These are phyloP conservation scores for Annona squamosa DNA, from an alignment of 164 flowering plant genomes.

Conservation along the genomic window DNA sequence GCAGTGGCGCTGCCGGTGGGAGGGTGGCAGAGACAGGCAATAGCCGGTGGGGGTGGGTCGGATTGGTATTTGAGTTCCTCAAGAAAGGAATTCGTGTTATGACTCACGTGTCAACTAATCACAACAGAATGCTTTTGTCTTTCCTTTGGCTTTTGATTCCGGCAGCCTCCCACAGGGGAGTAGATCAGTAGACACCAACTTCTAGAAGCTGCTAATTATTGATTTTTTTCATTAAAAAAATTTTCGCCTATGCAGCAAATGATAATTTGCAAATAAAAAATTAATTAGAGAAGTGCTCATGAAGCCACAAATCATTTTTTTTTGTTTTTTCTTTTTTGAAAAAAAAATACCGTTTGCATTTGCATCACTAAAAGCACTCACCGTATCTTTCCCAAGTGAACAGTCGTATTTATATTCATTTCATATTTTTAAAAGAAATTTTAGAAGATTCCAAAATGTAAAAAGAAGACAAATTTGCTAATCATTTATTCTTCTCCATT, in stretches of 20 bases:
- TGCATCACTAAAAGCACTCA: too few species aligned
- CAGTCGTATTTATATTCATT: too few species aligned
- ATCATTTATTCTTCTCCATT: too few species aligned
- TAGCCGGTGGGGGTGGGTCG: background rate
- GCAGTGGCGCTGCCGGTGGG: background rate
- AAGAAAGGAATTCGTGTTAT: constrained; percentile 1
- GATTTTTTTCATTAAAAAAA: background rate
- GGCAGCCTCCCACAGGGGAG: background rate
- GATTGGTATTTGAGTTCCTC: background rate
- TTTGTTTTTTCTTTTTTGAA: too few species aligned
- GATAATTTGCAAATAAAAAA: background rate
- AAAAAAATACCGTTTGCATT: too few species aligned
- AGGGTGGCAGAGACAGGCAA: background rate
- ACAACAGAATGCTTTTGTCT: background rate
- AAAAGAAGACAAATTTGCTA: too few species aligned
- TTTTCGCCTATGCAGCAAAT: background rate
- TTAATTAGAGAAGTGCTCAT: too few species aligned
- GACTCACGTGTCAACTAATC: background rate
- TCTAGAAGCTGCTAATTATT: background rate
- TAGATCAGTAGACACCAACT: background rate
- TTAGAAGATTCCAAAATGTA: too few species aligned
- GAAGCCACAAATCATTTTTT: too few species aligned
- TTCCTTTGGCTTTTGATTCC: background rate
- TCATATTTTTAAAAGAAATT: too few species aligned
- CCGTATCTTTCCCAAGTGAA: too few species aligned